Evolutionary conservation across 2,329 filamentous ascomycete species (phyloP), one percentile per base, ranked within the genome.

Genomic region (Arthrinium phaeospermum): DNA sequence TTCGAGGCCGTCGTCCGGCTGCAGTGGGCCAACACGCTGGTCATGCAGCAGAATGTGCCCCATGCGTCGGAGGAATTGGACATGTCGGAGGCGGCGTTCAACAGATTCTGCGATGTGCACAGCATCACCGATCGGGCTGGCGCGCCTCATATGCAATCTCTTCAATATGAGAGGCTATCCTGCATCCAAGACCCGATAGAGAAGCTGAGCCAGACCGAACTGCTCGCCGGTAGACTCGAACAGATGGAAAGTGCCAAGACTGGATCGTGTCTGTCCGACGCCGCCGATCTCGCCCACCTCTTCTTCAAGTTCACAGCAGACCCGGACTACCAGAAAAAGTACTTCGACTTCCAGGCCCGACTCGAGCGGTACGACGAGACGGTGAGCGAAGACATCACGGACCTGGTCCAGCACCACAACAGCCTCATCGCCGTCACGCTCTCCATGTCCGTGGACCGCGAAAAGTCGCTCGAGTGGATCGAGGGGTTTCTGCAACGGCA

Each of bases 381-480:
- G 19, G 19, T 64, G 1, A 41, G 30, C 57, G 8, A 64, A 3
- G 57, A 64, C 22, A 64, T 64, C 1, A n/a, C 22, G 34, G 57
- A 64, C 34, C 57, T 64, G 19, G 34, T 64, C 13, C 57, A 64
- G 34, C 57, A 64, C 30, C 34, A 34, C 12, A 64, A 64, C 34
- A 64, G 57, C 57, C 57, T 64, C 57, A 64, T 64, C 4, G 22
- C 34, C 8, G 8, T 64, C 30, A 64, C 34, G 7, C 57, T 64
- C 4, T 37, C 57, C 3, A n/a, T 19, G 6, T 24, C 34, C 10
- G 34, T 41, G 12, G 34, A 64, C 57, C 57, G 57, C 6, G 19
- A 64, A n/a, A 22, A n/a, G 57, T 64, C 57, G 10, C 34, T 64
- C 3, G 57, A 64, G 16, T 64, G 57, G 57, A 64, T 64, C 34